Evolutionary conservation across 1,139 yeast species (phyloP), one percentile per base, ranked within the genome.

Genomic region (Yamadazyma songkhlaensis): DNA sequence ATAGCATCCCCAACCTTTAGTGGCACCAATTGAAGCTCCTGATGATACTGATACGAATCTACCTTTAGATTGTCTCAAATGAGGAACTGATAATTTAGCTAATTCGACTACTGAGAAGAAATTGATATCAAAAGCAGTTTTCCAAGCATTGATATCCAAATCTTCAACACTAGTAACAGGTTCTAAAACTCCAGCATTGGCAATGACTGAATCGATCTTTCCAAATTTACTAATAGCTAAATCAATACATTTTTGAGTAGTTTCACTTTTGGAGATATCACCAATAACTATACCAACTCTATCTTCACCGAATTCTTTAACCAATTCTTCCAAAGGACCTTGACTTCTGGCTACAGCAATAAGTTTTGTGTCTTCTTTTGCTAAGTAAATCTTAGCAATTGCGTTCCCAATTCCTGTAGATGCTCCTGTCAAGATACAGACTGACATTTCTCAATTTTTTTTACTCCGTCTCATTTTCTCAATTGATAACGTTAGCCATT

Each of bases 111-210:
- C 75, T 2, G 95, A 78, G 57, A 89, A 88, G 55, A 85, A 76
- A 56, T 92, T 92, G 48, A 89, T 64, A 36, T 89, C 89, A 51
- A 77, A 90, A 25, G 83, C 67, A 34, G 55, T 54, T 46, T 72
- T 77, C 94, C 96, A 86, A 20, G 63, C 70, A 2, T 54, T 60
- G 2, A 82, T 55, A 36, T 75, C 63, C 6, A 81, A 72, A 30
- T 60, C 54, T 30, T 62, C 80, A 29, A 88, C 58, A 20, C 70
- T 61, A 6, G 74, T 74, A 3, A 90, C 95, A 0, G 97, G 96
- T 20, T 81, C 90, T 43, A 92, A 63, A 0, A 83, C 79, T 3
- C 97, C 97, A 2, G 97, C 97, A 61, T 92, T 90, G 41, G 89
- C 81, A 32, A 92, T 74, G 6, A 88, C 58, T 0, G 92, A 79